Percentiles rank a stretch among this genome's conserved stretches.
Evolutionary conservation across 2,329 filamentous ascomycete genomes (phyloP).

Genomic region (Curvularia sp.): DNA sequence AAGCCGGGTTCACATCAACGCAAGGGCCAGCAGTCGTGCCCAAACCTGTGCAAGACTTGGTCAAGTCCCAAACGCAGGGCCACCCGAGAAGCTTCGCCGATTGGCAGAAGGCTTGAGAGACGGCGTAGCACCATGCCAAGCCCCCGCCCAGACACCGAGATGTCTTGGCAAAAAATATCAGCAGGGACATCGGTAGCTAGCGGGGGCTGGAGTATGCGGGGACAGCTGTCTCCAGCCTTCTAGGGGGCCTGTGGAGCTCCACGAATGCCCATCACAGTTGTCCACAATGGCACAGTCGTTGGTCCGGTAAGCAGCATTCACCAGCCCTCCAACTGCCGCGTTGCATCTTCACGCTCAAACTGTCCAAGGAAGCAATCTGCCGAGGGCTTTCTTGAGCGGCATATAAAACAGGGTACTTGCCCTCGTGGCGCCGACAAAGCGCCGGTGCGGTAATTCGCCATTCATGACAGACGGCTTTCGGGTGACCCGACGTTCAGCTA

Average conservation of each 20-base stretch:
- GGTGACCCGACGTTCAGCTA: slow-evolving; percentile 1
- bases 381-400: not conserved
- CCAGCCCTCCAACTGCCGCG: not conserved
- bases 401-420: not conserved
- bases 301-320: not conserved
- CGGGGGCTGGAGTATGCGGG: not conserved
- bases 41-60: slow-evolving; percentile 3
- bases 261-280: not conserved
- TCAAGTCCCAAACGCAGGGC: slow-evolving; percentile 1
- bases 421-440: not conserved
- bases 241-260: not conserved
- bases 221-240: not conserved
- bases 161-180: not conserved
- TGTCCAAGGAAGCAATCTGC: not conserved
- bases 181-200: not conserved
- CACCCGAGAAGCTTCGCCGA: slow-evolving; percentile 11
- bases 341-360: not conserved
- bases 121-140: slow-evolving; percentile 1
- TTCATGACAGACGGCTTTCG: slow-evolving; percentile 5
- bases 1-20: slow-evolving; percentile 7
- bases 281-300: not conserved
- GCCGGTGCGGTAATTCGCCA: not conserved
- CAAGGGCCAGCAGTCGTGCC: slow-evolving; percentile 12
- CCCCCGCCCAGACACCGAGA: not conserved
- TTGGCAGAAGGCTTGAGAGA: slow-evolving; percentile 8